Evolutionary conservation across 805 yeast species (phyloP), one percentile per base, ranked within the genome.

Genomic region (Saturnispora zaruensis): DNA sequence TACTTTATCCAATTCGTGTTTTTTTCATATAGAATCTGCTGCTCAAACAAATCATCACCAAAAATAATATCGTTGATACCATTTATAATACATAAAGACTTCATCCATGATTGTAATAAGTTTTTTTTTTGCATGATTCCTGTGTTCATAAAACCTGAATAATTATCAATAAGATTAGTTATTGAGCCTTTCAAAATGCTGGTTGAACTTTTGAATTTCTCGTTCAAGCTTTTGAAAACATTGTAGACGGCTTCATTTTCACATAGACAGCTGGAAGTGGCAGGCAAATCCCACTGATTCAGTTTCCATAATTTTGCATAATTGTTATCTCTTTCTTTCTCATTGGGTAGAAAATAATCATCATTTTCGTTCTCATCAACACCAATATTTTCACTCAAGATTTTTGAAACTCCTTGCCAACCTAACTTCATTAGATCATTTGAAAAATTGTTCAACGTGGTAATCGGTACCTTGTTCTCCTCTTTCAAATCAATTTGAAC

Each of bases 221-320:
- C 80, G 32, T 67, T 68, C 4, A 79, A 57, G 4, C 61, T 60
- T 55, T 77, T 81, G 52, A 84, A 66, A 1, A 78, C 60, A 4
- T 70, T 67, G 59, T 83, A 87, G 2, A 82, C 64, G 2, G 71
- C 66, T 41, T 74, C 75, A 42, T 77, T 71, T 37, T 71, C 76
- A 1, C 69, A 63, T 0, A 48, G 46, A 0, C 74, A 60, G 0
- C 51, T 55, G 2, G 59, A 61, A 1, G 81, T 72, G 0, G 61
- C 53, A 0, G 95, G 87, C 1, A 85, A 53, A 48, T 83, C 84
- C 97, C 97, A 90, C 45, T 78, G 76, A 41, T 75, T 77, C 38
- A 90, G 64, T 59, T 84, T 84, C 88, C 96, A 83, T 1, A 81
- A 77, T 78, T 88, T 81, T 51, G 76, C 79, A 60, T 74, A 84